Evolutionary conservation across 1,284 basidiomycete species (phyloP).

Genomic region (Ustilago vetiveriae): DNA sequence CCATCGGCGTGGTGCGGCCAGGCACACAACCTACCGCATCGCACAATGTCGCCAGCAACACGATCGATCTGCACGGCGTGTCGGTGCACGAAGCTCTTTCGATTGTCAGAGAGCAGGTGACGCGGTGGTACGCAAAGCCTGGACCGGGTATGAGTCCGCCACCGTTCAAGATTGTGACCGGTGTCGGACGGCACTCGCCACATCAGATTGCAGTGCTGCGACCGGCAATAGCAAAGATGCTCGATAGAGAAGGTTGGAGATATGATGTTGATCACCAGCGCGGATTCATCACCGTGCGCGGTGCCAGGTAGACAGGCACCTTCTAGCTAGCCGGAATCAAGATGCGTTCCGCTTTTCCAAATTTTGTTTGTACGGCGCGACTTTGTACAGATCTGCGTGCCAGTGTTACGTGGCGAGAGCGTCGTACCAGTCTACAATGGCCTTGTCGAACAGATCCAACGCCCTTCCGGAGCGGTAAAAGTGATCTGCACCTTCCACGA

Average conservation of each 20-base stretch:
- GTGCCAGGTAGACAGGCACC: slow-evolving; percentile 24
- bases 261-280: slow-evolving; percentile 46
- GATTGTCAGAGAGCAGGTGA: slow-evolving; percentile 63
- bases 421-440: slow-evolving; percentile 31
- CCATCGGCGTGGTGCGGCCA: slow-evolving; percentile 28
- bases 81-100: slow-evolving; percentile 66
- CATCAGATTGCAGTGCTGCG: slow-evolving; percentile 64
- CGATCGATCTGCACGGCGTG: slow-evolving; percentile 67
- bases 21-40: slow-evolving; percentile 4
- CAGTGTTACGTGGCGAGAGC: slow-evolving; percentile 12
- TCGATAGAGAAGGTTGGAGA: slow-evolving; percentile 65
- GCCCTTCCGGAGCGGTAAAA: slow-evolving; percentile 30
- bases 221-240: slow-evolving; percentile 64
- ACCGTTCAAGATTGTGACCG: slow-evolving; percentile 67
- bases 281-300: slow-evolving; percentile 45
- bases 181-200: slow-evolving; percentile 66
- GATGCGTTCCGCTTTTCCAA: no score
- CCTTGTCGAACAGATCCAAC: slow-evolving; percentile 21
- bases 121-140: slow-evolving; percentile 57
- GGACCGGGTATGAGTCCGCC: slow-evolving; percentile 20
- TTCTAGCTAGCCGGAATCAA: background rate
- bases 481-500: slow-evolving; percentile 37
- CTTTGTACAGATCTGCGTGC: background rate
- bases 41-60: slow-evolving; percentile 27
- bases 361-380: no score